A percentile compares a stretch with the other conserved stretches of the same genome.
Evolutionary conservation across 176 grass and related monocot species (phyloP).

Genomic region (Triticum dicoccoides): DNA sequence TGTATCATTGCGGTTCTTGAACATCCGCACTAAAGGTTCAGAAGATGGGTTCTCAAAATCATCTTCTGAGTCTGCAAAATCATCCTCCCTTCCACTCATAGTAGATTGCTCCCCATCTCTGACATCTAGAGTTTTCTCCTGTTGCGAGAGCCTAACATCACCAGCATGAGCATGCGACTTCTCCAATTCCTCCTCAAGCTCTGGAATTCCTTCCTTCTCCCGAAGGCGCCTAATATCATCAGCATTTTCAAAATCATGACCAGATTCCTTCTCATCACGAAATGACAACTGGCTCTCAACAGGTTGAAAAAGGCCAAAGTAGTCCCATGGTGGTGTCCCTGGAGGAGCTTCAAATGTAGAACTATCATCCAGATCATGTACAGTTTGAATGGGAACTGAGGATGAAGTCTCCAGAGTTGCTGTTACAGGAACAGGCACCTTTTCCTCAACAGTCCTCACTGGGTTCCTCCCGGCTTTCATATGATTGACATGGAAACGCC

Average conservation of each 20-base stretch:
- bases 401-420: conserved; percentile 65
- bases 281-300: conserved; percentile 65
- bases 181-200: conserved; percentile 87
- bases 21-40: conserved; percentile 75
- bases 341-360: conserved; percentile 66
- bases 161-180: conserved; percentile 47
- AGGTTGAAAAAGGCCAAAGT: conserved; percentile 89
- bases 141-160: conserved; percentile 36
- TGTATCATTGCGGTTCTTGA: conserved; percentile 65
- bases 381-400: conserved; percentile 30
- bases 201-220: conserved; percentile 94
- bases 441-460: conserved; percentile 68
- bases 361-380: conserved; percentile 61
- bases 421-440: conserved; percentile 55
- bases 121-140: conserved; percentile 55
- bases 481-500: conserved; percentile 74
- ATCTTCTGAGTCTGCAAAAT: conserved; percentile 75
- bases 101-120: conserved; percentile 60
- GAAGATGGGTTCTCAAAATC: conserved; percentile 86
- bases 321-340: conserved; percentile 78
- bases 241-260: conserved; percentile 59
- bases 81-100: conserved; percentile 52
- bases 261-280: conserved; percentile 56
- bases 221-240: conserved; percentile 75
- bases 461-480: conserved; percentile 68